Evolutionary conservation across 2,329 filamentous ascomycete species (phyloP).

Genomic region (Mycosphaerella sp.): DNA sequence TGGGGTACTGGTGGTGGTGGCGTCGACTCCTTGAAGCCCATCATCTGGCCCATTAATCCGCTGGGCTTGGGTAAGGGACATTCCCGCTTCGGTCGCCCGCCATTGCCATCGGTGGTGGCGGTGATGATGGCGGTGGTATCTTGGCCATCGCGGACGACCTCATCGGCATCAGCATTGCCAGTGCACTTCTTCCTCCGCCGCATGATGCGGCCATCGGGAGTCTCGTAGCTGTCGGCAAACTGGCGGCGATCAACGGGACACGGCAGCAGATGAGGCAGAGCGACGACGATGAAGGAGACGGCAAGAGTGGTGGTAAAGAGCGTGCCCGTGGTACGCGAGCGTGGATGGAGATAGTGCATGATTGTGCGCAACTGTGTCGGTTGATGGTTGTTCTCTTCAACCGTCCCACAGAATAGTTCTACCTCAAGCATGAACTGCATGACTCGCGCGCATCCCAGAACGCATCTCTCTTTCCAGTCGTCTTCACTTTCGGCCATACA

Average conservation of each 20-base stretch:
- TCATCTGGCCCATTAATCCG: slow-evolving; percentile 66
- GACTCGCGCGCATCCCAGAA: neutral
- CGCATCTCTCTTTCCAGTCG: neutral
- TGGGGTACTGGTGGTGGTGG: slow-evolving; percentile 23
- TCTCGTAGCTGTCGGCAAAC: slow-evolving; percentile 58
- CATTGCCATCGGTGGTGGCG: slow-evolving; percentile 4
- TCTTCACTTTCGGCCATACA: neutral
- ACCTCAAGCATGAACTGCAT: neutral
- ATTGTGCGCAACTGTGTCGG: neutral
- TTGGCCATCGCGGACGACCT: slow-evolving; percentile 1
- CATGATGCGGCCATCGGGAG: slow-evolving; percentile 33
- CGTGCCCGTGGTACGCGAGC: slow-evolving; percentile 86
- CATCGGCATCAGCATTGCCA: slow-evolving; percentile 20
- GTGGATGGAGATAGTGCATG: slow-evolving; percentile 67
- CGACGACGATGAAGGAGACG: slow-evolving; percentile 87
- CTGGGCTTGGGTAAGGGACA: slow-evolving; percentile 90
- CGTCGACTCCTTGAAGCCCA: slow-evolving; percentile 56
- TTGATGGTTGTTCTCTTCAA: too few relatives aligned
- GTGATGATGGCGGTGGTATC: slow-evolving; percentile 7
- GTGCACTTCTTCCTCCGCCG: slow-evolving; percentile 38
- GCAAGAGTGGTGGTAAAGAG: slow-evolving; percentile 91
- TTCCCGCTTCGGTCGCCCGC: slow-evolving; percentile 51
- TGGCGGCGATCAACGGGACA: slow-evolving; percentile 74
- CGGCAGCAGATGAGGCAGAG: slow-evolving; percentile 79
- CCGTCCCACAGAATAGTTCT: neutral